phyloP scores from a whole-genome alignment of 164 flowering plant genomes.

The Buxus sempervirens region DNA sequence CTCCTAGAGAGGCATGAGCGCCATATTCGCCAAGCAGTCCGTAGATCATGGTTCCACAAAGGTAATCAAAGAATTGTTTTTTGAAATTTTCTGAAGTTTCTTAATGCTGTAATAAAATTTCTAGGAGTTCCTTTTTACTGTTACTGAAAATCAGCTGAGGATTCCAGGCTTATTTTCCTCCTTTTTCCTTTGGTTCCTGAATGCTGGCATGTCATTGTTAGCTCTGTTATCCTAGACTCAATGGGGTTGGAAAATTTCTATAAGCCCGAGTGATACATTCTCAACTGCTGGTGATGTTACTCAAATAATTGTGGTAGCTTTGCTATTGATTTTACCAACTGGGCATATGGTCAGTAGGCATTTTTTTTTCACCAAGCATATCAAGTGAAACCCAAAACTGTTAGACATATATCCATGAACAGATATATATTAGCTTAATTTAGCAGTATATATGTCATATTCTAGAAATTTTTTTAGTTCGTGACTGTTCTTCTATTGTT shows the following conservation, averaged over 20 bases:
- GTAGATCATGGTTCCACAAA: slow-evolving; percentile 88
- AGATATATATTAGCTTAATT: not conserved
- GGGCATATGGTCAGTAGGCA: not conserved
- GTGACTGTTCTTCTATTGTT: not conserved
- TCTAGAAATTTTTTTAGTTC: not conserved
- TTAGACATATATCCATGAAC: not conserved
- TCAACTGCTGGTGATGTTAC: no score
- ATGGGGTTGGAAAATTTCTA: no score
- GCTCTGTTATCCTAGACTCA: no score
- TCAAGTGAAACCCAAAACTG: not conserved
- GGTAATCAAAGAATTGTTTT: slow-evolving; percentile 37
- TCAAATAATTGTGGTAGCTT: no score
- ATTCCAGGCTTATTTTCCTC: not conserved
- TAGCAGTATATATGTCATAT: no score
- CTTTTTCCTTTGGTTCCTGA: not conserved
- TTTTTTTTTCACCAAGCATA: not conserved
- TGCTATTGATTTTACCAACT: not conserved
- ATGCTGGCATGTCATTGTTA: not conserved
- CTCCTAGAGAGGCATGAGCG: slow-evolving; percentile 81
- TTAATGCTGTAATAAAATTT: not conserved
- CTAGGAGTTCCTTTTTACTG: not conserved
- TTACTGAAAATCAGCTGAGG: not conserved
- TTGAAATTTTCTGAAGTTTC: not conserved
- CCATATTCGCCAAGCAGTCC: slow-evolving; percentile 80
- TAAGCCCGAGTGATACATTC: no score